Evolutionary conservation across 2,329 filamentous ascomycete genomes (phyloP), one percentile per base, ranked within the genome.

Genomic region (Corinectria fuckeliana): DNA sequence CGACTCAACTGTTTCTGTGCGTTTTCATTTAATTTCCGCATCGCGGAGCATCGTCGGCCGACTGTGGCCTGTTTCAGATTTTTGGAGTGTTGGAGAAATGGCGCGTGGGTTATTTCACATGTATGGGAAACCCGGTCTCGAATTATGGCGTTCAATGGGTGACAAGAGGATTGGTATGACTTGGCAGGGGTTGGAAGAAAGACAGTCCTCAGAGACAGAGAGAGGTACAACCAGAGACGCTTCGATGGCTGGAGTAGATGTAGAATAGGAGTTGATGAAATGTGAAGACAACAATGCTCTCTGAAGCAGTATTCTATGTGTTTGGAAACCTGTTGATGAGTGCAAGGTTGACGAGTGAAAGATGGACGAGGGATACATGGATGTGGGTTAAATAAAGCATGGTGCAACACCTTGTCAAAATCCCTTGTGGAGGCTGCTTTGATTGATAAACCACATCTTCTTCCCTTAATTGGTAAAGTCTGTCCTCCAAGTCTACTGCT

Each of bases 221-320:
- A 57, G 55, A 51, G 28, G 34, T 28, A 42, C 44, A 49, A 25
- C 28, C 34, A 55, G 53, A 48, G 49, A 54, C 36, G 49, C 44
- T 60, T 55, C 32, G 48, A 48, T 52, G 53, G 25, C 11, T 47
- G 49, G 34, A 45, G 45, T 68, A 54, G 44, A 50, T 64, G 60
- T 69, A 69, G 63, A 69, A 58, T 56, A 61, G 59, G 59, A 64
- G 63, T 58, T 44, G 51, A 62, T 61, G 60, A 56, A 62, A 56
- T 64, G 64, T 61, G 59, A 64, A 65, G 50, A 63, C 39, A 56
- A 63, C 26, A 50, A 55, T 39, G 44, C 48, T 45, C 45, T 28
- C 10, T 38, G 16, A 45, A 45, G 4, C 25, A 45, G 42, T 20
- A 28, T 18, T 28, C 9, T 30, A 45, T 4, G 23, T 7, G 14